Conservation (phyloP, 2,329 filamentous ascomycete genomes). For the Penicillium capsulatum region DNA sequence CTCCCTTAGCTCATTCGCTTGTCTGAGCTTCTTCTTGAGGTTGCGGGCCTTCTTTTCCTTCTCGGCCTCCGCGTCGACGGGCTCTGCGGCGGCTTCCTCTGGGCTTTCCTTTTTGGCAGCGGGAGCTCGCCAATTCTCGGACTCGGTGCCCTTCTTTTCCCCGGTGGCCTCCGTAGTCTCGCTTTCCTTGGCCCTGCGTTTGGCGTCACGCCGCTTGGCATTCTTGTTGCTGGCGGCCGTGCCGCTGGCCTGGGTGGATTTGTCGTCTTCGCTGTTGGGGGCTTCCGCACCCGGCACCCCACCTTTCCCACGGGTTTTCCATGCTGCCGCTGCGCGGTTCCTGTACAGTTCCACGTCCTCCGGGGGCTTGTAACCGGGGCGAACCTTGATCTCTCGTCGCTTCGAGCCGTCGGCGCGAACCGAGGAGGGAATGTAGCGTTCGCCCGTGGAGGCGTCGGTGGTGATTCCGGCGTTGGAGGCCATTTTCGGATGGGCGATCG, state of each 20-base stretch:
- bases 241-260: slow-evolving; percentile 40
- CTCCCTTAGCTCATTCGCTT: slow-evolving; percentile 81
- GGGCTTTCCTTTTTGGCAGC: slow-evolving; percentile 21
- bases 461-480: slow-evolving; percentile 58
- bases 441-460: slow-evolving; percentile 68
- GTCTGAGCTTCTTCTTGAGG: slow-evolving; percentile 89
- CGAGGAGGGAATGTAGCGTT: slow-evolving; percentile 85
- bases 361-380: slow-evolving; percentile 86
- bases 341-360: slow-evolving; percentile 97
- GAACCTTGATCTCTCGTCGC: slow-evolving; percentile 90
- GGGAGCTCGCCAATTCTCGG: slow-evolving; percentile 33
- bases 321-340: slow-evolving; percentile 81
- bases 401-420: slow-evolving; percentile 80
- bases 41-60: slow-evolving; percentile 90
- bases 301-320: slow-evolving; percentile 67
- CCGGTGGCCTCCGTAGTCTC: slow-evolving; percentile 44
- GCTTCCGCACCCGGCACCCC: slow-evolving; percentile 70
- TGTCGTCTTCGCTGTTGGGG: slow-evolving; percentile 52
- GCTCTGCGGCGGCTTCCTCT: slow-evolving; percentile 29
- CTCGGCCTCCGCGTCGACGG: slow-evolving; percentile 66
- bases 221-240: slow-evolving; percentile 72
- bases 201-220: slow-evolving; percentile 69
- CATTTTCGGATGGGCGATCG: slow-evolving; percentile 6
- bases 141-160: slow-evolving; percentile 25
- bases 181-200: slow-evolving; percentile 58